Conservation (phyloP, 495 filamentous ascomycete species). For the Letharia lupina region DNA sequence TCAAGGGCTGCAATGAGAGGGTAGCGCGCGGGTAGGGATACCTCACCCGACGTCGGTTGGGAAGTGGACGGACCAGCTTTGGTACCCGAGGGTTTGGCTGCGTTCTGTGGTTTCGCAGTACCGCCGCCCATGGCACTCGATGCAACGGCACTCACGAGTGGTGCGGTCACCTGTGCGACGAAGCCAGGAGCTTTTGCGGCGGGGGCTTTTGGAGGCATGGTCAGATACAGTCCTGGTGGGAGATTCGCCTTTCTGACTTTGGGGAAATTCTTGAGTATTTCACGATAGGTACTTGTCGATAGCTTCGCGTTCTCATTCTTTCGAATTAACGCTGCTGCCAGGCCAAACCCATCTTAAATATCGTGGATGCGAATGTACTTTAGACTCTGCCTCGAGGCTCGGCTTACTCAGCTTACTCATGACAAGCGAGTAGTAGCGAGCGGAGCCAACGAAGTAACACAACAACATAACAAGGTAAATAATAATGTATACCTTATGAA, state of each 20-base stretch:
- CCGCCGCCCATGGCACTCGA: not conserved
- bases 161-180: not conserved
- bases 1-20: slow-evolving; percentile 11
- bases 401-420: slow-evolving; percentile 2
- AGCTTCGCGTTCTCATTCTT: too few relatives aligned
- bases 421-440: not conserved
- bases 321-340: too few relatives aligned
- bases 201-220: not conserved
- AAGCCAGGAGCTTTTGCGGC: not conserved
- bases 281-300: too few relatives aligned
- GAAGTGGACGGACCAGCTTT: not conserved
- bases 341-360: not conserved
- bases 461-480: too few relatives aligned
- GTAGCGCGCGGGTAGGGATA: slow-evolving; percentile 4
- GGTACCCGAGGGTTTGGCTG: not conserved
- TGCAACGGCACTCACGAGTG: not conserved
- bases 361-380: not conserved
- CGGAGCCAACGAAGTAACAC: not conserved
- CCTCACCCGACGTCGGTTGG: not conserved
- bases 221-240: not conserved
- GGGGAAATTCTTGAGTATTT: not conserved
- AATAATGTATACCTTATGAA: too few relatives aligned
- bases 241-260: not conserved
- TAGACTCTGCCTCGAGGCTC: not conserved
- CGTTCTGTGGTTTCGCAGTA: not conserved